Evolutionary conservation across 169 alveolate species (phyloP).

Genomic region (Theileria orientalis): DNA sequence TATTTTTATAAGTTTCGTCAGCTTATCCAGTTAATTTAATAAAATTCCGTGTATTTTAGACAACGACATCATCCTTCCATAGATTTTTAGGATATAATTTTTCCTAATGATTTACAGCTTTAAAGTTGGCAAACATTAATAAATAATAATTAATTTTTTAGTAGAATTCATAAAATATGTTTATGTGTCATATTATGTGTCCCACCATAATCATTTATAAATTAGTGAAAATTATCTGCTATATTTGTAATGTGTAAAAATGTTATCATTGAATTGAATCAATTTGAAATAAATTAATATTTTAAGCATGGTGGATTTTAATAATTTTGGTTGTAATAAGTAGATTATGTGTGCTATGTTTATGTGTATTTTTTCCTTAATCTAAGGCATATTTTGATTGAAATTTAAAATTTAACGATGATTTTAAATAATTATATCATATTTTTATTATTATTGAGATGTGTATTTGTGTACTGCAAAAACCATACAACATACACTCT

Average conservation of each 20-base stretch:
- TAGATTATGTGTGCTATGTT: not conserved
- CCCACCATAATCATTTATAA: too few relatives aligned
- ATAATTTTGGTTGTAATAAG: not conserved
- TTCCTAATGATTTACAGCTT: not conserved
- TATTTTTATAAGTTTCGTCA: not conserved
- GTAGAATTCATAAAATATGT: too few relatives aligned
- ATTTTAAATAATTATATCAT: not conserved
- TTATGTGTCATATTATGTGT: too few relatives aligned
- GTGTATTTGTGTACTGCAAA: conserved; percentile 15
- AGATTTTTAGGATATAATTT: not conserved
- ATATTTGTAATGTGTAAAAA: conserved; percentile 1
- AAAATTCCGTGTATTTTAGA: not conserved
- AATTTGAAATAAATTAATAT: not conserved
- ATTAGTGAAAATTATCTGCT: not conserved
- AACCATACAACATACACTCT: not conserved
- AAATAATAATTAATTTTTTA: too few relatives aligned
- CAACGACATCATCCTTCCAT: conserved; percentile 4
- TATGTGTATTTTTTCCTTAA: not conserved
- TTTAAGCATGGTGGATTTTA: not conserved
- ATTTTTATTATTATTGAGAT: not conserved
- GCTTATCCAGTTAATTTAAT: not conserved
- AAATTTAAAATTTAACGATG: not conserved
- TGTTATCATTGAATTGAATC: not conserved
- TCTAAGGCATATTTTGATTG: not conserved
- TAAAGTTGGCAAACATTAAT: too few relatives aligned